phyloP scores from a whole-genome alignment of 2,329 filamentous ascomycete genomes.

The Aspergillus piperis region DNA sequence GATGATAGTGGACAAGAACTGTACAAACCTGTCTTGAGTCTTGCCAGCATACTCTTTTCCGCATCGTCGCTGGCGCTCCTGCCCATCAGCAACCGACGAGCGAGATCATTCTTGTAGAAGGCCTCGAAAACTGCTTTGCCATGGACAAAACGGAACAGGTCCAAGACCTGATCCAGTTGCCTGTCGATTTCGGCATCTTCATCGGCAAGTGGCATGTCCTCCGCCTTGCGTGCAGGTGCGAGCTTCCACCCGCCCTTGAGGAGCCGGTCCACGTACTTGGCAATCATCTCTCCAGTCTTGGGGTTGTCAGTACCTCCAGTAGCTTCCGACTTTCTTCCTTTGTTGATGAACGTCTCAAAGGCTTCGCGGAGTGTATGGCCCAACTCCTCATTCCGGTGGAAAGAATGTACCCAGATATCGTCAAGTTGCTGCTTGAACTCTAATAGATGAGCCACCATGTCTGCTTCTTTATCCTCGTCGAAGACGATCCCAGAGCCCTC shows the following conservation, averaged over 20 bases:
- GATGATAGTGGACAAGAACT: not conserved
- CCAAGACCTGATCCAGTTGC: constrained; percentile 87
- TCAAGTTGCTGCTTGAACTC: constrained; percentile 80
- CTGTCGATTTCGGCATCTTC: constrained; percentile 90
- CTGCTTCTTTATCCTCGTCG: constrained; percentile 73
- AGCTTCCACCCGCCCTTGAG: constrained; percentile 80
- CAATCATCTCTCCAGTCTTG: constrained; percentile 98
- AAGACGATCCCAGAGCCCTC: constrained; percentile 77
- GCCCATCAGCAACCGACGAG: constrained; percentile 83
- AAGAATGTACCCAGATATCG: constrained; percentile 72
- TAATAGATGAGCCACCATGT: constrained; percentile 84
- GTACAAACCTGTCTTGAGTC: constrained; percentile 69
- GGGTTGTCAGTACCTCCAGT: constrained; percentile 81
- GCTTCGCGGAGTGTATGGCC: constrained; percentile 77
- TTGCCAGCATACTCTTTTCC: constrained; percentile 90
- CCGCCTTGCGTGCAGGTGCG: constrained; percentile 57
- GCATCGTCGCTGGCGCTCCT: constrained; percentile 92
- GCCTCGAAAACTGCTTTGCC: constrained; percentile 98
- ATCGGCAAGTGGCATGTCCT: constrained; percentile 66
- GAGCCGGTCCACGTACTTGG: constrained; percentile 90
- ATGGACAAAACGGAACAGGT: constrained; percentile 94
- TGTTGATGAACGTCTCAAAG: constrained; percentile 91
- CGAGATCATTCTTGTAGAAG: constrained; percentile 98
- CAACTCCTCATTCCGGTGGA: constrained; percentile 74
- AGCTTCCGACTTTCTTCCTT: constrained; percentile 68